Evolutionary conservation across 768 basidiomycete genomes (phyloP), one percentile per base, ranked within the genome.

Genomic region (Amanita jacksonii): DNA sequence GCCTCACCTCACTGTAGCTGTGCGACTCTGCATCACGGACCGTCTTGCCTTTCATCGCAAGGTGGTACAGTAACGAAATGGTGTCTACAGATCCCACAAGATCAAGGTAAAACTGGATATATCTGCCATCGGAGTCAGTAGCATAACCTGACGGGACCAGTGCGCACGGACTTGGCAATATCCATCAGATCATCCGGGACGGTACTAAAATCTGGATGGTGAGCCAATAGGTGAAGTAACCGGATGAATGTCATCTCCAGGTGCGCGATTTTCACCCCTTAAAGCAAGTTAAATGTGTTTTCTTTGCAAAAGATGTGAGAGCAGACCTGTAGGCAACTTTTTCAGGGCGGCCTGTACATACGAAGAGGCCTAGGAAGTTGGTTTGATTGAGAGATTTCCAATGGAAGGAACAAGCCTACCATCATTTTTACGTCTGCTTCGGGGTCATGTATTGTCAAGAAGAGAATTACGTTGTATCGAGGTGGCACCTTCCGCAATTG

Each of bases 391-490:
- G 25, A 31, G 50, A 44, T 53, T 41, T 12, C 16, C 18, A 33
- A 12, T n/a, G 9, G 32, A 38, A 27, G 1, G 4, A 35, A 30
- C 42, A n/a, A 2, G 51, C 74, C 51, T 44, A 86, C 91, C 63
- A 76, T 68, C 20, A 59, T 62, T 51, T 77, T 80, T 22, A 92
- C 73, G 47, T 97, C 93, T 18, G 61, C 59, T 49, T 97, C 94
- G 0, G 93, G 93, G 60, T 99, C 96, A 53, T 89, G 82, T 1
- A 92, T 83, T 0, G 86, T 81, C 35, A 99, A 64, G 66, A 96
- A 91, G 4, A 87, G 83, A 45, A 96, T 76, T 35, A 86, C 67
- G 56, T 92, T 89, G 64, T 82, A 93, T 15, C 77, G 72, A 1
- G 81, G 61, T 12, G 79, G 71, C 2, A 92, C 63, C 60, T 83